These are phyloP conservation scores for Erythrophleum fordii DNA, from an alignment of 306 rosid genomes.

Conservation along the genomic window DNA sequence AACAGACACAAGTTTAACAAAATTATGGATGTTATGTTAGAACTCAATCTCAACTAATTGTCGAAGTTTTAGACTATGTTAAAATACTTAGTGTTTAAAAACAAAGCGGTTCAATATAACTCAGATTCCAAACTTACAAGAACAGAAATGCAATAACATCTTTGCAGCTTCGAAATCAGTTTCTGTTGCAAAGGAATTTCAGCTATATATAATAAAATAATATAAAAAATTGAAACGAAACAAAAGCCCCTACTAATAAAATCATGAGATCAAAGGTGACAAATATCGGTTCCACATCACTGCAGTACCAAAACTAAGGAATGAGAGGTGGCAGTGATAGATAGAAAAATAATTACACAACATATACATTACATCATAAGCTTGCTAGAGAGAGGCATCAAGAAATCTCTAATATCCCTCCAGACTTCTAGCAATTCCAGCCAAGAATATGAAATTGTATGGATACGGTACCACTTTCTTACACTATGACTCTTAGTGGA, in stretches of 20 bases:
- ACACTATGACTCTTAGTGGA: background rate
- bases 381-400: background rate
- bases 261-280: background rate
- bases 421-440: background rate
- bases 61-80: constrained; percentile 2
- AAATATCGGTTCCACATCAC: background rate
- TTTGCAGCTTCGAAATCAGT: constrained; percentile 13
- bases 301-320: background rate
- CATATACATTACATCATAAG: background rate
- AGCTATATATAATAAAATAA: background rate
- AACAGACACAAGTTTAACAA: constrained; percentile 44
- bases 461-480: background rate
- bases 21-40: constrained; percentile 19
- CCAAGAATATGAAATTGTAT: background rate
- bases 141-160: constrained; percentile 25
- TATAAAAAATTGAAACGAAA: background rate
- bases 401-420: background rate
- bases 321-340: background rate
- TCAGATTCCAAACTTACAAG: background rate
- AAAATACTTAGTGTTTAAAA: constrained; percentile 9
- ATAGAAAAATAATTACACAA: background rate
- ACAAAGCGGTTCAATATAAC: constrained; percentile 21
- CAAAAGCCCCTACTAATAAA: background rate
- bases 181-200: background rate
- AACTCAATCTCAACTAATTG: constrained; percentile 27